Evolutionary conservation across 1,139 yeast genomes (phyloP).

Genomic region (Debaryomycetaceae sp.): DNA sequence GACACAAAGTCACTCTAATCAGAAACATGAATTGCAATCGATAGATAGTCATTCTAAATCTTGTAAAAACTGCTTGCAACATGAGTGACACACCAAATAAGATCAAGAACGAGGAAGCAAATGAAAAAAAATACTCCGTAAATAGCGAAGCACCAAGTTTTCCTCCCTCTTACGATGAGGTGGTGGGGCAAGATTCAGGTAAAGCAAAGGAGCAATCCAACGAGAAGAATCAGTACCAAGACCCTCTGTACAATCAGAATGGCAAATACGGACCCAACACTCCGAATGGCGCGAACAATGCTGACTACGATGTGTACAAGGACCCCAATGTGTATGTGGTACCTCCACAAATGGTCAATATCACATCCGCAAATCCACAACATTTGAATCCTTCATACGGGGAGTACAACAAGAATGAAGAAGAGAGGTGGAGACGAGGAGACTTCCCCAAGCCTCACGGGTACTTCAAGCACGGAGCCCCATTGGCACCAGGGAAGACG

Average conservation of each 20-base stretch:
- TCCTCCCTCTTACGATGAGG: background rate
- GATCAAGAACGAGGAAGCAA: background rate
- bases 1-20: background rate
- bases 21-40: background rate
- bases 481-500: slow-evolving; percentile 27
- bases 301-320: slow-evolving; percentile 19
- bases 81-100: background rate
- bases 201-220: background rate
- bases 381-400: slow-evolving; percentile 38
- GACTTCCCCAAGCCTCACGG: slow-evolving; percentile 26
- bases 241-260: background rate
- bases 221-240: background rate
- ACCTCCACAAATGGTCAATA: slow-evolving; percentile 35
- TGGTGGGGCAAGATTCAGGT: background rate
- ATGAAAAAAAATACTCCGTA: background rate
- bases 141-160: background rate
- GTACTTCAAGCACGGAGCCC: slow-evolving; percentile 31
- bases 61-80: background rate
- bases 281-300: background rate
- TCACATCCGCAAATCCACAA: slow-evolving; percentile 32
- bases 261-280: background rate
- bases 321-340: slow-evolving; percentile 30
- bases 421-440: slow-evolving; percentile 30
- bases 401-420: slow-evolving; percentile 31
- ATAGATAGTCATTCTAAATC: too few species aligned